phyloP scores from a whole-genome alignment of 306 rosid genomes.

The Fragaria vesca region DNA sequence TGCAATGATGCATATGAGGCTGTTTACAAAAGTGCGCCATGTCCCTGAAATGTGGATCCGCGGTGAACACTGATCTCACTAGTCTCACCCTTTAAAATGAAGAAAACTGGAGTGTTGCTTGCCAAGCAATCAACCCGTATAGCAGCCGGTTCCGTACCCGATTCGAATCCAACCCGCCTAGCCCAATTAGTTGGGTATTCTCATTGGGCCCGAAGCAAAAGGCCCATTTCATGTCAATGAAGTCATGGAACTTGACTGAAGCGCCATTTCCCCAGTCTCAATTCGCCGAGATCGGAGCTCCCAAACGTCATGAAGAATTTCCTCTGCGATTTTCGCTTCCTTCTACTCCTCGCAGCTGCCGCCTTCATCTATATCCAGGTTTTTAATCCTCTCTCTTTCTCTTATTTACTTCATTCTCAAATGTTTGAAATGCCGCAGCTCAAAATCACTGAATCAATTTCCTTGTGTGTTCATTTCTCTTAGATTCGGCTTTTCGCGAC shows the following conservation, averaged over 20 bases:
- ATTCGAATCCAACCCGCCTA: background rate
- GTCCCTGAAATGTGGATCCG: too few relatives aligned
- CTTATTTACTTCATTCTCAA: background rate
- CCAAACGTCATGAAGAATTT: constrained; percentile 47
- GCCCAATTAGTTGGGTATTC: background rate
- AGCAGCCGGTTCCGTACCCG: background rate
- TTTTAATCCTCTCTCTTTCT: constrained; percentile 5
- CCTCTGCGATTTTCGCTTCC: constrained; percentile 80
- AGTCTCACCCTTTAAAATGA: too few relatives aligned
- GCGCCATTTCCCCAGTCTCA: too few relatives aligned
- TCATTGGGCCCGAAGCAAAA: too few relatives aligned
- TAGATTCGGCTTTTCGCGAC: constrained; percentile 86
- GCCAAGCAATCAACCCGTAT: background rate
- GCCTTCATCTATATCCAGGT: constrained; percentile 94
- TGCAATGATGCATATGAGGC: too few relatives aligned
- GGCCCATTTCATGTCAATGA: too few relatives aligned
- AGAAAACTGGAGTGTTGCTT: too few relatives aligned
- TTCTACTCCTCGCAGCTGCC: constrained; percentile 68
- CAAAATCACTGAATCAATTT: background rate
- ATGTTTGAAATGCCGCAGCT: background rate
- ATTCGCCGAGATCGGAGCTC: constrained; percentile 16
- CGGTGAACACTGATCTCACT: too few relatives aligned
- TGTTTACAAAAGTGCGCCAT: too few relatives aligned
- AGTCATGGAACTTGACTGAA: background rate
- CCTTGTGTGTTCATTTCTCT: background rate